These are phyloP conservation scores for Biscutella auriculata DNA, from an alignment of 441 rosid genomes.

Conservation along the genomic window DNA sequence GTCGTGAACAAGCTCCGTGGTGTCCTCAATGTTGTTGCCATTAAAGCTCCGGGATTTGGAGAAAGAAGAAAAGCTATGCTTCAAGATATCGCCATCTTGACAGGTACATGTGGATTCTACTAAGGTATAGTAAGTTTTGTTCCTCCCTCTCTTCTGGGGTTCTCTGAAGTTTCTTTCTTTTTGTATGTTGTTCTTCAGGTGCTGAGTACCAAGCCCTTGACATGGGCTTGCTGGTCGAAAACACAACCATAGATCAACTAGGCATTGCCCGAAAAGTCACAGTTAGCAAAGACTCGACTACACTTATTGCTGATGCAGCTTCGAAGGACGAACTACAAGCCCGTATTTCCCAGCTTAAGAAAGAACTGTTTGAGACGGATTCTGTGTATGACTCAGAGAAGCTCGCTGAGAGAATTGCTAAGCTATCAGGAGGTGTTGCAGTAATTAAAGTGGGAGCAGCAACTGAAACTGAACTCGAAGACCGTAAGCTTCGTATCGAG, in stretches of 20 bases:
- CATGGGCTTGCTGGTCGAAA: conserved; percentile 68
- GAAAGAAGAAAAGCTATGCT: conserved; percentile 90
- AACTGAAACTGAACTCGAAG: conserved; percentile 95
- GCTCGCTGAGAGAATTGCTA: conserved; percentile 90
- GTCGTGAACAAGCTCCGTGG: conserved; percentile 92
- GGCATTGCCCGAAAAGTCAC: conserved; percentile 77
- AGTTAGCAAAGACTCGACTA: conserved; percentile 62
- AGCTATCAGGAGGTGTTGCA: conserved; percentile 90
- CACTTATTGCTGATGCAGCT: conserved; percentile 84
- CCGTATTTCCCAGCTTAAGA: conserved; percentile 71
- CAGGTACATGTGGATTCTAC: conserved; percentile 32
- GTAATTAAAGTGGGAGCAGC: conserved; percentile 95
- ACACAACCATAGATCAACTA: conserved; percentile 63
- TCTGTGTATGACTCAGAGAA: conserved; percentile 76
- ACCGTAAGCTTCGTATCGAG: conserved; percentile 81
- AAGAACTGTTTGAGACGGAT: conserved; percentile 76
- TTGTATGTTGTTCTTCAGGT: conserved; percentile 34
- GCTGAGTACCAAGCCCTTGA: conserved; percentile 88
- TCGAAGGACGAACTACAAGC: conserved; percentile 82
- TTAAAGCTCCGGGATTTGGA: conserved; percentile 90
- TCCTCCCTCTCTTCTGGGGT: neutral
- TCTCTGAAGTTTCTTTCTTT: neutral
- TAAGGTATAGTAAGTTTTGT: neutral
- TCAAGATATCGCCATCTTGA: conserved; percentile 79
- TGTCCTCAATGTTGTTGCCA: conserved; percentile 72